phyloP scores from a whole-genome alignment of 2,329 filamentous ascomycete species.

The Penicillium decumbens region DNA sequence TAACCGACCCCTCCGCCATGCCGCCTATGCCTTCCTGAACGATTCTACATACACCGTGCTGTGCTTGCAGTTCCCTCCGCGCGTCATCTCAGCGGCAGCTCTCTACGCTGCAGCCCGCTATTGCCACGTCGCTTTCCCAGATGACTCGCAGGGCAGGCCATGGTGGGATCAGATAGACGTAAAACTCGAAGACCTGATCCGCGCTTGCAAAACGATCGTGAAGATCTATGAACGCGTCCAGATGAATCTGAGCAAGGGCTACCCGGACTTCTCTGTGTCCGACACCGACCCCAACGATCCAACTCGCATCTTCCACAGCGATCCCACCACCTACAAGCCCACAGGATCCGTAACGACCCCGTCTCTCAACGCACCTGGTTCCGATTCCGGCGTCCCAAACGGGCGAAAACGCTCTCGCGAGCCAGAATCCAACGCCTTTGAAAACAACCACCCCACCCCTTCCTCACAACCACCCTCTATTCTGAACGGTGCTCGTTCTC shows the following conservation, averaged over 20 bases:
- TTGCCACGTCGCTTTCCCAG: constrained; percentile 65
- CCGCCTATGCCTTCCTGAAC: constrained; percentile 90
- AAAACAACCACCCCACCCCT: constrained; percentile 8
- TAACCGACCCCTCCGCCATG: constrained; percentile 76
- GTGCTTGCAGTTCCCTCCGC: constrained; percentile 72
- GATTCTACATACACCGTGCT: constrained; percentile 81
- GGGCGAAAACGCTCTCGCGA: constrained; percentile 42
- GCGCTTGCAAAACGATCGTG: constrained; percentile 71
- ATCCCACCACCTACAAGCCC: constrained; percentile 24
- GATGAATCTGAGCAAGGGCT: constrained; percentile 43
- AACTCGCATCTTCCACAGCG: constrained; percentile 26
- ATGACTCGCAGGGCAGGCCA: constrained; percentile 67
- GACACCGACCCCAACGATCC: constrained; percentile 23
- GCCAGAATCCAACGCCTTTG: constrained; percentile 21
- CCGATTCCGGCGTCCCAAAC: constrained; percentile 21
- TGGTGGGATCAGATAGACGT: constrained; percentile 85
- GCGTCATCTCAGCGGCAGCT: constrained; percentile 76
- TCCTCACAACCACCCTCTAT: constrained; percentile 4
- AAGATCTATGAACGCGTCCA: constrained; percentile 48
- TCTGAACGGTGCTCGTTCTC: constrained; percentile 31
- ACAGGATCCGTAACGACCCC: constrained; percentile 32
- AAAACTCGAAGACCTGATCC: constrained; percentile 63
- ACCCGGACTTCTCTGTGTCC: constrained; percentile 29
- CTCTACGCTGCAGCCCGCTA: constrained; percentile 82
- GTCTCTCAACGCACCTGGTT: constrained; percentile 26